These are phyloP conservation scores for Orbilia javanica DNA, from an alignment of 2,329 filamentous ascomycete genomes.

Conservation along the genomic window DNA sequence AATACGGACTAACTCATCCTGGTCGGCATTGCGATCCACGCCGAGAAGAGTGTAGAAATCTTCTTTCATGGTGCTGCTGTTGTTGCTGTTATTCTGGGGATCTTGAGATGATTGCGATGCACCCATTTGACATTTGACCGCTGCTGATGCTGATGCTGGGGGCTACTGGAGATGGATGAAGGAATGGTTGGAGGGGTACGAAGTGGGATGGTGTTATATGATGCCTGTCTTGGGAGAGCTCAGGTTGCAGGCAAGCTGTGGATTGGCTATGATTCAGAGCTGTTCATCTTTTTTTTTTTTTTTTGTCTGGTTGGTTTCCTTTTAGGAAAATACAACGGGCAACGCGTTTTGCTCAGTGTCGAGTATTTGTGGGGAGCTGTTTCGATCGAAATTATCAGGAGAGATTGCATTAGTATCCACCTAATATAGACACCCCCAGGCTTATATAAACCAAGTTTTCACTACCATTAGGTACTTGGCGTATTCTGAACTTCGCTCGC, in stretches of 20 bases:
- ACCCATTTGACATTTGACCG: slow-evolving; percentile 17
- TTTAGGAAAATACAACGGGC: slow-evolving; percentile 20
- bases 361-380: too few relatives aligned
- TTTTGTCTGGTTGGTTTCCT: slow-evolving; percentile 25
- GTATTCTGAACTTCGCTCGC: too few relatives aligned
- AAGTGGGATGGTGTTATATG: neutral
- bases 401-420: too few relatives aligned
- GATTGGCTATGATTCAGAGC: slow-evolving; percentile 1
- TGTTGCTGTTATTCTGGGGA: neutral
- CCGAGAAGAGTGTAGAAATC: slow-evolving; percentile 50
- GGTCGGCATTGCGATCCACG: slow-evolving; percentile 45
- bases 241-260: neutral
- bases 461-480: too few relatives aligned
- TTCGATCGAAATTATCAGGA: too few relatives aligned
- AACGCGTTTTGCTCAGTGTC: neutral
- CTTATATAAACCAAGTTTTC: too few relatives aligned
- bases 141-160: neutral
- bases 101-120: slow-evolving; percentile 35
- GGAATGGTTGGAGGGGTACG: neutral
- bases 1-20: slow-evolving; percentile 53
- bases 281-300: slow-evolving; percentile 9
- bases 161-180: too few relatives aligned
- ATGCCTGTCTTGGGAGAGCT: neutral
- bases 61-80: slow-evolving; percentile 41
- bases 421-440: too few relatives aligned